Evolutionary conservation across 495 filamentous ascomycete genomes (phyloP).

Genomic region (Hypoxylon lenormandii): DNA sequence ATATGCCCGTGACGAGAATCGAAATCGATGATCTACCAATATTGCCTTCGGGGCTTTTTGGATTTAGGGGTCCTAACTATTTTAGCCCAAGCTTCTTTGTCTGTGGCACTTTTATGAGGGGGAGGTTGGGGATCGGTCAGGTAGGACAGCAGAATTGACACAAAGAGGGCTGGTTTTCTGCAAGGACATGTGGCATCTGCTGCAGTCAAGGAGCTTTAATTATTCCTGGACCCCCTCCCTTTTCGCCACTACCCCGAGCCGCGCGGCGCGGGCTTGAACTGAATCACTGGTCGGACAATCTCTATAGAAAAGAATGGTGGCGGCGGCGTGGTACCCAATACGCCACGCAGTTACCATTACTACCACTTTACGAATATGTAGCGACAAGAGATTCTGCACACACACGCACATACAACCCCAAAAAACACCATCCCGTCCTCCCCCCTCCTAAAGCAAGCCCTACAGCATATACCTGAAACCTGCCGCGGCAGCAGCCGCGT

Average conservation of each 20-base stretch:
- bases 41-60: too few species aligned
- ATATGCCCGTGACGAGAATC: not conserved
- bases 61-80: too few species aligned
- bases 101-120: too few species aligned
- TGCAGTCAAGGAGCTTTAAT: slow-evolving; percentile 4
- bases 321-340: not conserved
- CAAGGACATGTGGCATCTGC: not conserved
- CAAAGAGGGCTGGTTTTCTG: too few species aligned
- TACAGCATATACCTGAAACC: slow-evolving; percentile 51
- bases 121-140: too few species aligned
- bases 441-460: not conserved
- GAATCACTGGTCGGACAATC: slow-evolving; percentile 8
- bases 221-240: not conserved
- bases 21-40: not conserved
- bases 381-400: too few species aligned
- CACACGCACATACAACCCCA: not conserved
- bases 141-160: too few species aligned
- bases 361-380: too few species aligned
- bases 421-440: not conserved
- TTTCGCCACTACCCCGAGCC: not conserved
- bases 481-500: not conserved
- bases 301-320: slow-evolving; percentile 1
- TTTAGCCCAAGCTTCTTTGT: too few species aligned
- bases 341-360: not conserved
- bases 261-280: too few species aligned